Evolutionary conservation across 306 rosid species (phyloP), one percentile per base, ranked within the genome.

Genomic region (Quercus mongolica): DNA sequence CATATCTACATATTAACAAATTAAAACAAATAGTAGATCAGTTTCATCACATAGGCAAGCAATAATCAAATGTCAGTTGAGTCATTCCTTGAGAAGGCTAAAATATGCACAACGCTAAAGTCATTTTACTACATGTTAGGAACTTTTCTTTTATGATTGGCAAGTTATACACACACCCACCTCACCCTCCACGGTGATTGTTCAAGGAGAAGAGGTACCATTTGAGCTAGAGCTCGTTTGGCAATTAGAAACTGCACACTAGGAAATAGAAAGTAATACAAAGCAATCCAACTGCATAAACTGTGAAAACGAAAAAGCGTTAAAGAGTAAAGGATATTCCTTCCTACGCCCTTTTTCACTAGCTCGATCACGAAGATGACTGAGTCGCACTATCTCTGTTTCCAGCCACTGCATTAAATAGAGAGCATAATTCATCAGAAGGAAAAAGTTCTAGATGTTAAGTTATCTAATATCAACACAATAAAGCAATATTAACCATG

Each of bases 351-450:
- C 99, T 78, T 84, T 91, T 81, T 96, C 99, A 86, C 99, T 96
- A 71, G 99, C 99, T 88, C 99, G 94, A 84, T 96, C 99, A 78
- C 99, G 91, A 82, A 96, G 99, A 86, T 96, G 99, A 79, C 91
- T 88, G 69, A 96, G 91, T 85, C 99, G 89, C 61, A 93, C 88
- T 33, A 79, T 88, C 90, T 96, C 99, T 4, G 97, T 81, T 85
- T 96, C 99, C 57, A 96, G 77, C 98, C 98, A 96, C 99, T 96
- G 94, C 57, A 84, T 57, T 5, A 77, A 80, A 80, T 74, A 83
- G 64, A 71, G 31, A 82, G n/a, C 52, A 79, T 57, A 72, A 67
- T 51, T 26, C 54, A 79, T 73, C 74, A 85, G 30, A 76, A 57
- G 77, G 17, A 71, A 30, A 76, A 56, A 14, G 35, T 73, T 76